phyloP scores from a whole-genome alignment of 2,329 filamentous ascomycete species.

The Curvularia sp. region DNA sequence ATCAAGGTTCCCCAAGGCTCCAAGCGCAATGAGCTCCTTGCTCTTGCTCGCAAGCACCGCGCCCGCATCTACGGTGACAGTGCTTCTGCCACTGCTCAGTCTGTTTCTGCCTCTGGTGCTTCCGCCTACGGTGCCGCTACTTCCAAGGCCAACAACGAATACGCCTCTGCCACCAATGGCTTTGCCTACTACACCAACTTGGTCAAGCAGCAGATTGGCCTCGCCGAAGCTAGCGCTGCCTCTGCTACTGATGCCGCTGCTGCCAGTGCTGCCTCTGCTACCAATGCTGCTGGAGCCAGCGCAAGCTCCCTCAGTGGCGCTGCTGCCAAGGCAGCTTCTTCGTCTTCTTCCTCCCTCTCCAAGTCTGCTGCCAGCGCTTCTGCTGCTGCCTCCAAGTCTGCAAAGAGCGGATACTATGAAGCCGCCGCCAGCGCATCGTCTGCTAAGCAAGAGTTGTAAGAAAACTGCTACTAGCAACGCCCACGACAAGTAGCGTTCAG shows the following conservation, averaged over 20 bases:
- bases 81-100: slow-evolving; percentile 49
- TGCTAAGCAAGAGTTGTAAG: slow-evolving; percentile 58
- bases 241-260: slow-evolving; percentile 69
- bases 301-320: slow-evolving; percentile 32
- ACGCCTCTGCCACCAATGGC: slow-evolving; percentile 62
- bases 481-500: slow-evolving; percentile 26
- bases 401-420: slow-evolving; percentile 42
- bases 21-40: slow-evolving; percentile 86
- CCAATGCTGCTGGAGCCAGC: slow-evolving; percentile 40
- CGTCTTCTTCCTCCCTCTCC: slow-evolving; percentile 45
- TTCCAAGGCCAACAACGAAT: slow-evolving; percentile 19
- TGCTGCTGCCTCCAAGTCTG: slow-evolving; percentile 45
- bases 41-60: slow-evolving; percentile 87
- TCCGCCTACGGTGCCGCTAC: slow-evolving; percentile 65
- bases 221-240: slow-evolving; percentile 64
- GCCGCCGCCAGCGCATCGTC: slow-evolving; percentile 44
- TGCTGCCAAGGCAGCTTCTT: slow-evolving; percentile 41
- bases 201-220: slow-evolving; percentile 55
- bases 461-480: background rate
- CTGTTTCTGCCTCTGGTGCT: slow-evolving; percentile 52
- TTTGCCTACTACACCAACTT: slow-evolving; percentile 52
- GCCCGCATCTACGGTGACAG: slow-evolving; percentile 74
- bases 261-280: slow-evolving; percentile 32
- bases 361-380: slow-evolving; percentile 46
- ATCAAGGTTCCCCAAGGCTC: slow-evolving; percentile 92